A percentile compares a stretch with the other conserved stretches of the same genome.
Conservation (phyloP, 305 asterid genomes). For the Petunia hybrid region DNA sequence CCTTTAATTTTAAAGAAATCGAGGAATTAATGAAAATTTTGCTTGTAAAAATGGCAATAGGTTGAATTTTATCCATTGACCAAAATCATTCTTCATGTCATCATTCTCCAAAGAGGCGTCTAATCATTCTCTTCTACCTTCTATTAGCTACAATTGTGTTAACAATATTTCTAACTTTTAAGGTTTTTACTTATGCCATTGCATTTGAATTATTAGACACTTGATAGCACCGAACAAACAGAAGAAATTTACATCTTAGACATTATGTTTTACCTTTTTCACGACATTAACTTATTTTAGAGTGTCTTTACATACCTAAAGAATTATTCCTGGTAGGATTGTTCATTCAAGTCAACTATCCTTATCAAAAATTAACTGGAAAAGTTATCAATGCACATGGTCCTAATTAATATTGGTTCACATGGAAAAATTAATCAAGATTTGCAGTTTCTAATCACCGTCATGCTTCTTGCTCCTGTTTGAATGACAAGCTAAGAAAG, state of each 20-base stretch:
- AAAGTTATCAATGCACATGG: constrained; percentile 43
- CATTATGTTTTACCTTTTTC: constrained; percentile 32
- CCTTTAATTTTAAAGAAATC: constrained; percentile 4
- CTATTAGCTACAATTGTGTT: not conserved
- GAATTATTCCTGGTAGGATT: constrained; percentile 29
- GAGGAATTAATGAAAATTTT: not conserved
- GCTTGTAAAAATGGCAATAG: not conserved
- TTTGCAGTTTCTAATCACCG: constrained; percentile 40
- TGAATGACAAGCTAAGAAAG: constrained; percentile 35
- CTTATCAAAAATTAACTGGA: not conserved
- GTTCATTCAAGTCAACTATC: not conserved
- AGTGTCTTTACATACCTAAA: constrained; percentile 27
- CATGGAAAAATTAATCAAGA: constrained; percentile 49
- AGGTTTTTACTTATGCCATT: not conserved
- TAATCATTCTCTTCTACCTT: not conserved
- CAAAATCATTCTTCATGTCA: not conserved
- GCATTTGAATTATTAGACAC: not conserved
- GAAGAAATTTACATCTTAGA: constrained; percentile 40
- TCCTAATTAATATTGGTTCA: constrained; percentile 42
- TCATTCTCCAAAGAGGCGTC: not conserved
- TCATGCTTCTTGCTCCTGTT: constrained; percentile 36
- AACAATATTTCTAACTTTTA: not conserved
- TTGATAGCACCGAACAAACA: not conserved
- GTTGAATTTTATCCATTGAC: constrained; percentile 9
- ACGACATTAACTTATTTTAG: constrained; percentile 21